Conservation (phyloP, 345 rosid species). For the Eucalyptus urophylla region DNA sequence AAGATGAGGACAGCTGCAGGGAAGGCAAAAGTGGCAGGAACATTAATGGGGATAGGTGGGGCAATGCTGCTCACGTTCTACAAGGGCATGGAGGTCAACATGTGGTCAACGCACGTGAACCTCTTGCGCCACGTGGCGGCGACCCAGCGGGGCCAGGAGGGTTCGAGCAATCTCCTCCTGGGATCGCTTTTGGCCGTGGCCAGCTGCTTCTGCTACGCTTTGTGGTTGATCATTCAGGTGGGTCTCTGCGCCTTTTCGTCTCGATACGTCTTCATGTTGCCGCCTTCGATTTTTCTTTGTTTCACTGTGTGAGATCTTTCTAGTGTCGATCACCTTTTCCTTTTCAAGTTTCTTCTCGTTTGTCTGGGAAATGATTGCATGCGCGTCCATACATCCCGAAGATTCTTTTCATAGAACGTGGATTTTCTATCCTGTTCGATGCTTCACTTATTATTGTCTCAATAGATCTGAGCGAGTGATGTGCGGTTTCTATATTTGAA, state of each 20-base stretch:
- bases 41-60: slow-evolving; percentile 60
- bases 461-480: neutral
- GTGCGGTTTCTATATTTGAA: neutral
- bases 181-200: slow-evolving; percentile 7
- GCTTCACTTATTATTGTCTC: neutral
- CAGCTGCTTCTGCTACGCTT: slow-evolving; percentile 6
- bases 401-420: neutral
- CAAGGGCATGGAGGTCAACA: slow-evolving; percentile 29
- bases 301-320: neutral
- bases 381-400: neutral
- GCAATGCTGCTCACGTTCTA: slow-evolving; percentile 90
- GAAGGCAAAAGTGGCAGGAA: slow-evolving; percentile 64
- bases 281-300: neutral
- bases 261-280: neutral
- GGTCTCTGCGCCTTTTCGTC: neutral
- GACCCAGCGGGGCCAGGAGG: neutral
- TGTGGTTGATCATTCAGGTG: slow-evolving; percentile 32
- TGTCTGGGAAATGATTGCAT: neutral
- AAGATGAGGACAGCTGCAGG: slow-evolving; percentile 40
- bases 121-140: neutral
- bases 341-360: neutral
- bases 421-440: neutral
- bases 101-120: neutral
- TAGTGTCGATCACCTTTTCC: neutral
- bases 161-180: neutral